phyloP scores from a whole-genome alignment of 768 basidiomycete genomes.

The Coprinellus micaceus region DNA sequence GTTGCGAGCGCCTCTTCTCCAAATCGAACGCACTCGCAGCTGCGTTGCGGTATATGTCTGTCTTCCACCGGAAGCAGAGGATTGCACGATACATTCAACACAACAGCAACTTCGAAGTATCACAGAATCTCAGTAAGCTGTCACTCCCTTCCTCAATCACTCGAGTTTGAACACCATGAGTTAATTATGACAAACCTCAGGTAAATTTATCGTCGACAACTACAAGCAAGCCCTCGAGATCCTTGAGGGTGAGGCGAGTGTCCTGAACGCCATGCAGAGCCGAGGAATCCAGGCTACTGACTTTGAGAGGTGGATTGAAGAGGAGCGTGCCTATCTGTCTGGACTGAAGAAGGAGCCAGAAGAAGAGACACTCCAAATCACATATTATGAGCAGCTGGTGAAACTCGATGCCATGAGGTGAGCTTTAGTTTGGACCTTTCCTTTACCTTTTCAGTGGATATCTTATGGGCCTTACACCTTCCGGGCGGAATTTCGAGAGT shows the following conservation, averaged over 20 bases:
- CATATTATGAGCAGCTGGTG: slow-evolving; percentile 15
- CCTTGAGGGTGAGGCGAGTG: background rate
- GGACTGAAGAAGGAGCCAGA: slow-evolving; percentile 12
- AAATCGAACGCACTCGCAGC: slow-evolving; percentile 20
- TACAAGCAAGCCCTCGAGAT: slow-evolving; percentile 24
- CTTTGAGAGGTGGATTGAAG: slow-evolving; percentile 19
- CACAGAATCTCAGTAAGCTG: background rate
- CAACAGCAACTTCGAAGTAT: background rate
- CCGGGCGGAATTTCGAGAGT: background rate
- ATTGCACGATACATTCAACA: slow-evolving; percentile 6
- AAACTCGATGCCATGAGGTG: background rate
- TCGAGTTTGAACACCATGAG: background rate
- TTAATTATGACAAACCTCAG: background rate
- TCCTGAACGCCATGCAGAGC: slow-evolving; percentile 8
- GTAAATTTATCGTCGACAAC: slow-evolving; percentile 13
- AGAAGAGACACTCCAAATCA: slow-evolving; percentile 16
- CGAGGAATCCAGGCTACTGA: slow-evolving; percentile 2
- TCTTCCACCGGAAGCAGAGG: slow-evolving; percentile 9
- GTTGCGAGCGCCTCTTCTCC: slow-evolving; percentile 21
- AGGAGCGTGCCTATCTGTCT: slow-evolving; percentile 18
- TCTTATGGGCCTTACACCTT: background rate
- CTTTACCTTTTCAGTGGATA: background rate
- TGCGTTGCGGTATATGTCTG: slow-evolving; percentile 7
- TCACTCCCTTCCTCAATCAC: background rate
- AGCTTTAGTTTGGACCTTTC: background rate